These are phyloP conservation scores for Malus sieversii DNA, from an alignment of 306 rosid species.

Conservation along the genomic window DNA sequence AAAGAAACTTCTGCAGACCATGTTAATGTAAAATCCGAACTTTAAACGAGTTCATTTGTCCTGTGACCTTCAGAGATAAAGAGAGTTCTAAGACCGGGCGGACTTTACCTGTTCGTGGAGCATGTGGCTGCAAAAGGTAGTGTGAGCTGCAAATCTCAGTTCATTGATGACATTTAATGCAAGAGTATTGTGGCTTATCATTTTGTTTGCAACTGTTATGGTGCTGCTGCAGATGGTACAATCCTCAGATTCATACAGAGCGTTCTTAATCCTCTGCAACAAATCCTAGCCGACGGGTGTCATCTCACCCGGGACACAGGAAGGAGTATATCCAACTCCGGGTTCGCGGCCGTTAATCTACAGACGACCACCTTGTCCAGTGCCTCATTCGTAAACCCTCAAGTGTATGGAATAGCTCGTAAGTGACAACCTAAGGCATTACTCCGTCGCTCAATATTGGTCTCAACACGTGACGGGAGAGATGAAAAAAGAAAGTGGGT, in stretches of 20 bases:
- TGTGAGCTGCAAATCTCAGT: constrained; percentile 4
- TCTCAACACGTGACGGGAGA: neutral
- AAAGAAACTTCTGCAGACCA: neutral
- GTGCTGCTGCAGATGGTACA: constrained; percentile 55
- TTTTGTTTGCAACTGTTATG: neutral
- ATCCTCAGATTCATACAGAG: constrained; percentile 46
- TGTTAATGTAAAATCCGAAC: neutral
- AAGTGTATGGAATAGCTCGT: constrained; percentile 59
- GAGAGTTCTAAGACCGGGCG: constrained; percentile 77
- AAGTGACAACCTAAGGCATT: constrained; percentile 22
- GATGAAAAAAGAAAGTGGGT: neutral
- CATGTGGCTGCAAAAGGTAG: constrained; percentile 84
- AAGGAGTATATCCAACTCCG: constrained; percentile 42
- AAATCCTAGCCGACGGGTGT: constrained; percentile 61
- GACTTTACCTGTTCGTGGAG: constrained; percentile 63
- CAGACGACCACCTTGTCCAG: constrained; percentile 37
- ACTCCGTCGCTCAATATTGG: neutral
- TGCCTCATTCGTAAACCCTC: constrained; percentile 50
- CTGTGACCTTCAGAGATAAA: constrained; percentile 50
- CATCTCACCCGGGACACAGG: constrained; percentile 71
- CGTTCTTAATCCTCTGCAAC: constrained; percentile 73
- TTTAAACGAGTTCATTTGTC: neutral
- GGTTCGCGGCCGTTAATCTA: constrained; percentile 58
- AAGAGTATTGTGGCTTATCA: neutral
- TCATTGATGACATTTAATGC: neutral